Percentiles rank a stretch among this genome's conserved stretches.
phyloP scores from a whole-genome alignment of 768 basidiomycete genomes.

The Boletus pseudopeckii region DNA sequence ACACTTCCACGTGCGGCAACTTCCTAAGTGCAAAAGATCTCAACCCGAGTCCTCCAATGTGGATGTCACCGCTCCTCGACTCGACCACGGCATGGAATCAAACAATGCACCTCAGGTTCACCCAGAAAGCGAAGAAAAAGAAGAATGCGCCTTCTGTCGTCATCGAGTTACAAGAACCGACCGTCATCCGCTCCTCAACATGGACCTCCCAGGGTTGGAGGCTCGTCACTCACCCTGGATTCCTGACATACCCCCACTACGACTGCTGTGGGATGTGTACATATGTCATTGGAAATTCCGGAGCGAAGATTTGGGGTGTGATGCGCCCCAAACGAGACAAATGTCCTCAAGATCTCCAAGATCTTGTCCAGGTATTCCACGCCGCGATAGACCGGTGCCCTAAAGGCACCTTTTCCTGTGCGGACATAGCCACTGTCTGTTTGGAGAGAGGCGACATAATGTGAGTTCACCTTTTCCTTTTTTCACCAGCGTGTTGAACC shows the following conservation, averaged over 20 bases:
- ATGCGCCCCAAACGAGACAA: background rate
- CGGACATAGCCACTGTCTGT: background rate
- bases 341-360: too few relatives aligned
- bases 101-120: background rate
- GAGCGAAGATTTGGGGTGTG: background rate
- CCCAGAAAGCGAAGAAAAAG: rapidly evolving
- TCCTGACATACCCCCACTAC: background rate
- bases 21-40: background rate
- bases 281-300: background rate
- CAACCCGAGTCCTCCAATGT: background rate
- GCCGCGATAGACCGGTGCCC: background rate
- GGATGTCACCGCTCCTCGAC: background rate
- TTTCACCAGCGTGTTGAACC: too few relatives aligned
- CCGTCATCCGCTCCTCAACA: background rate
- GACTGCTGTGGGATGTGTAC: slow-evolving; percentile 3
- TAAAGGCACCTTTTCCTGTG: background rate
- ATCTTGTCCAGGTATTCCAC: too few relatives aligned
- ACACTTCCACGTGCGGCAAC: background rate
- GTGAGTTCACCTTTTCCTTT: background rate
- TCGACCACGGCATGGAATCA: background rate
- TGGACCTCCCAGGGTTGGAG: slow-evolving; percentile 7
- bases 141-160: background rate
- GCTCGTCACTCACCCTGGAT: background rate
- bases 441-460: background rate
- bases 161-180: background rate